Base-by-base conservation (phyloP, 2,329 filamentous ascomycete species). In the Calonectria fujianensis region DNA sequence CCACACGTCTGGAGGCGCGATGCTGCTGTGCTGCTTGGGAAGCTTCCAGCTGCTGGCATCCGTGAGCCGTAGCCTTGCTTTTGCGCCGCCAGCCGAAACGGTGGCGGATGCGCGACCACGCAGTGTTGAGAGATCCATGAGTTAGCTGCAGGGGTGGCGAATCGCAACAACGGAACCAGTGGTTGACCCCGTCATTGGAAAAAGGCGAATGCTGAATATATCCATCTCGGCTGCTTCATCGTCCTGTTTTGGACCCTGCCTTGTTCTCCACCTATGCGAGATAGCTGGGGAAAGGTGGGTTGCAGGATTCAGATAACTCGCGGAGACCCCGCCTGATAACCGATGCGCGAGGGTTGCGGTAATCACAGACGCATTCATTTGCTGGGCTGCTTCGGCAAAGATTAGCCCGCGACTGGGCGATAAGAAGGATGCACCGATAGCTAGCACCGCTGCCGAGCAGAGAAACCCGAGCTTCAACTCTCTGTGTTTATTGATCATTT, bases 11-110 rank as follows among this genome's bases (percentile, higher is more conserved):
- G 73, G 27, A 64, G 76, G 76, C 27, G 76, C 75, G 24, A 76
- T 73, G 63, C 69, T 75, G 57, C 74, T 76, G 9, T 54, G 29
- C 41, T 76, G 74, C 57, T 77, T 77, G 14, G 72, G 73, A 20
- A 77, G 67, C 10, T 69, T 66, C 76, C 66, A 69, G n/a, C 50
- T 57, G 16, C 24, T 16, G 4, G 24, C 27, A 3, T 57, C 35
- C 1, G 51, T 48, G 6, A 48, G 9, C 4, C 66, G 24, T 4
- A 37, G 37, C 9, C 48, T 59, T 20, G 39, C 27, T 20, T 69
- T 59, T 27, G 51, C 10, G 14, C 39, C 29, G 14, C n/a, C 41
- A 9, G 61, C 41, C 8, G 57, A 63, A 10, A 63, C 13, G 13
- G 24, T 16, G 6, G 57, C 57, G 9, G 35, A 41, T 39, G n/a